Evolutionary conservation across 805 yeast genomes (phyloP).

Genomic region (Candida piceae): DNA sequence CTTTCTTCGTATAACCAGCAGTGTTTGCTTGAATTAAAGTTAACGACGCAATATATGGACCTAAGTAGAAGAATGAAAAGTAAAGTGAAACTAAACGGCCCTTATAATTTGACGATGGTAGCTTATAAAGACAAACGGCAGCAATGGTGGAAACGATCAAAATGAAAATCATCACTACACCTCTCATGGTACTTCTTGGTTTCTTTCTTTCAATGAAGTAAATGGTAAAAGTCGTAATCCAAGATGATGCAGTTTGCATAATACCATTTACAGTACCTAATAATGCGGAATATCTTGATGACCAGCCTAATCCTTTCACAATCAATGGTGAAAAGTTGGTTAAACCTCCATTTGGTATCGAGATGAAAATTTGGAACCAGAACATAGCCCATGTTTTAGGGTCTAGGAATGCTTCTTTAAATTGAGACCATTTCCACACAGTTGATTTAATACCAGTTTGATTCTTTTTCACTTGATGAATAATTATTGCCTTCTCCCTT

Average conservation of each 20-base stretch:
- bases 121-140: constrained; percentile 26
- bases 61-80: constrained; percentile 23
- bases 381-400: constrained; percentile 46
- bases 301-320: constrained; percentile 28
- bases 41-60: constrained; percentile 27
- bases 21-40: constrained; percentile 43
- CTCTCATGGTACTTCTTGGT: constrained; percentile 5
- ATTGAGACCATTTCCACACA: constrained; percentile 50
- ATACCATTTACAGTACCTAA: constrained; percentile 33
- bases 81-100: constrained; percentile 21
- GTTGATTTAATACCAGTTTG: constrained; percentile 58
- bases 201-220: constrained; percentile 10
- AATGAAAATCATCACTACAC: constrained; percentile 23
- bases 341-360: constrained; percentile 58
- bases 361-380: constrained; percentile 37
- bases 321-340: constrained; percentile 41
- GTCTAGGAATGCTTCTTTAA: constrained; percentile 51
- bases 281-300: constrained; percentile 27
- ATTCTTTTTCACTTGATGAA: constrained; percentile 52
- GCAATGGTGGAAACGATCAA: constrained; percentile 26
- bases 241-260: constrained; percentile 7
- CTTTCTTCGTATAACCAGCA: constrained; percentile 73
- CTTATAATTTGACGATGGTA: constrained; percentile 22
- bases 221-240: neutral
- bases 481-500: constrained; percentile 42